phyloP scores from a whole-genome alignment of 2,329 filamentous ascomycete species.

The Pseudogymnoascus sp. region DNA sequence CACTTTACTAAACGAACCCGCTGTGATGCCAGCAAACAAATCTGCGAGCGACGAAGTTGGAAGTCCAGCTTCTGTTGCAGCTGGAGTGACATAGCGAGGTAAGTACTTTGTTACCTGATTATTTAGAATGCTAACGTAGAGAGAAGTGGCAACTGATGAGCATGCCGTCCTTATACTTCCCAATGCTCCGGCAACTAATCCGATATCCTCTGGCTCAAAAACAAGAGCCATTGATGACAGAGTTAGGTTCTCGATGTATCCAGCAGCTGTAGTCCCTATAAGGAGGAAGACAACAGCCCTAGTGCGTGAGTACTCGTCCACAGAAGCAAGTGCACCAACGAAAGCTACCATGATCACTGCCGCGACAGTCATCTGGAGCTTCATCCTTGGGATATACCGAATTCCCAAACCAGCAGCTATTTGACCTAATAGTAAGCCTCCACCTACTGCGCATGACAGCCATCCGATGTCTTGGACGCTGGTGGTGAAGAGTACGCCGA shows the following conservation, averaged over 20 bases:
- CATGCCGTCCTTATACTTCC: conserved; percentile 37
- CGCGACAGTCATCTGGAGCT: conserved; percentile 14
- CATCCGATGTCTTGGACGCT: conserved; percentile 10
- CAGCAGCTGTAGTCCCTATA: conserved; percentile 28
- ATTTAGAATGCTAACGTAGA: conserved; percentile 31
- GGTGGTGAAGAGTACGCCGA: conserved; percentile 12
- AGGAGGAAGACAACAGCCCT: conserved; percentile 28
- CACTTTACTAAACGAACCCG: conserved; percentile 27
- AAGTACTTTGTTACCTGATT: conserved; percentile 31
- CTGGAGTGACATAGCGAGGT: conserved; percentile 28
- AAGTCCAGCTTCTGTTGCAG: conserved; percentile 30
- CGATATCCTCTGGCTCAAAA: conserved; percentile 39
- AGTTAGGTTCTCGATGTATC: conserved; percentile 34
- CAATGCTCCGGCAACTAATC: conserved; percentile 36
- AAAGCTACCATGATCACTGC: conserved; percentile 14
- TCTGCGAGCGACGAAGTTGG: conserved; percentile 26
- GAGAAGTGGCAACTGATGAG: conserved; percentile 30
- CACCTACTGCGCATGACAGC: conserved; percentile 15
- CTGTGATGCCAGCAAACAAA: conserved; percentile 29
- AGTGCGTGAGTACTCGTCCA: not conserved
- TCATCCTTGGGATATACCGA: conserved; percentile 12
- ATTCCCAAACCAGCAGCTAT: conserved; percentile 13
- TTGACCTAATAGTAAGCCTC: conserved; percentile 12
- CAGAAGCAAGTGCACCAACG: conserved; percentile 10
- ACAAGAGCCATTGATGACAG: conserved; percentile 37